phyloP scores from a whole-genome alignment of 2,329 filamentous ascomycete genomes.

The Boeremia exigua region DNA sequence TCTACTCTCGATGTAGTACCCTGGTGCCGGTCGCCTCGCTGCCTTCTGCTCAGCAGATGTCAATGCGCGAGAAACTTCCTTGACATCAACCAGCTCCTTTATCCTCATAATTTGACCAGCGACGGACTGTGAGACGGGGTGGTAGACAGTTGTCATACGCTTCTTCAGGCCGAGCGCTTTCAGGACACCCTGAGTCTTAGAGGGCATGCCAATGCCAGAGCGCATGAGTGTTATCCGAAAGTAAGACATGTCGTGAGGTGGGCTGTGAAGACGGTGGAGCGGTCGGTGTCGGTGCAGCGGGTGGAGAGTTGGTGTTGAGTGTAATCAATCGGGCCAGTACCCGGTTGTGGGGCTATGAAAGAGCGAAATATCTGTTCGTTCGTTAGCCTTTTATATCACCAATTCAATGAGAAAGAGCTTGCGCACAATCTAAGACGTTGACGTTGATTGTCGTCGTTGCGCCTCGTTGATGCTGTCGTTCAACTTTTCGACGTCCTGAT shows the following conservation, averaged over 20 bases:
- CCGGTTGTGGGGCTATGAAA: background rate
- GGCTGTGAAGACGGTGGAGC: background rate
- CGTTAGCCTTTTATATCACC: conserved; percentile 1
- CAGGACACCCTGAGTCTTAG: conserved; percentile 79
- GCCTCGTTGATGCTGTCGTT: conserved; percentile 13
- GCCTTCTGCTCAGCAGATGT: conserved; percentile 72
- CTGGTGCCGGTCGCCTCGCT: conserved; percentile 74
- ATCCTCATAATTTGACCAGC: conserved; percentile 93
- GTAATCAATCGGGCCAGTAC: background rate
- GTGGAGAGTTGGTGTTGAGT: background rate
- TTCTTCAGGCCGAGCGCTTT: conserved; percentile 84
- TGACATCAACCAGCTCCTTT: conserved; percentile 86
- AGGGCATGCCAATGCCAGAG: conserved; percentile 82
- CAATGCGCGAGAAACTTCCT: conserved; percentile 73
- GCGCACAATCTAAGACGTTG: conserved; percentile 13
- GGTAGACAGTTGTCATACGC: conserved; percentile 86
- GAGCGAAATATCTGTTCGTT: background rate
- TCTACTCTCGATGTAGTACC: conserved; percentile 77
- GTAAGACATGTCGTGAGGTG: conserved; percentile 66
- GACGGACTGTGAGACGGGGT: conserved; percentile 78
- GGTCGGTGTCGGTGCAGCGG: background rate
- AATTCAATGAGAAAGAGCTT: background rate
- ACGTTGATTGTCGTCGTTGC: conserved; percentile 19
- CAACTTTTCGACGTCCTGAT: conserved; percentile 31
- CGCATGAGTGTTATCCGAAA: conserved; percentile 93